phyloP scores from a whole-genome alignment of 176 grass and related monocot species.

The Oryza meridionalis region DNA sequence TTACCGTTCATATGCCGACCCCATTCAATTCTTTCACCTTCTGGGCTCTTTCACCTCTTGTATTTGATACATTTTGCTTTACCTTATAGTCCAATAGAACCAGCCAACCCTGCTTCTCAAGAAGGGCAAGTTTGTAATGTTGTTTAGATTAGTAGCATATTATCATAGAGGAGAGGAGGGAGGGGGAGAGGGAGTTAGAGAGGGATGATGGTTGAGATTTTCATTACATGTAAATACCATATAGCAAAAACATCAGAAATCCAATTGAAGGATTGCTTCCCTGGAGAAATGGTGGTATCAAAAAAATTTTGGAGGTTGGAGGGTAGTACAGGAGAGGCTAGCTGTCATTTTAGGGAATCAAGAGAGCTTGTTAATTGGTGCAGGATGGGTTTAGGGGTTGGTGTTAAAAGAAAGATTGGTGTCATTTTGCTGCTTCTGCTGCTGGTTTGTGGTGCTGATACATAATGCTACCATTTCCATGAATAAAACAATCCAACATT shows the following conservation, averaged over 20 bases:
- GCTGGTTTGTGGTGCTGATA: conserved; percentile 61
- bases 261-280: conserved; percentile 59
- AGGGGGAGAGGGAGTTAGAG: conserved; percentile 21
- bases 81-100: conserved; percentile 48
- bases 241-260: conserved; percentile 60
- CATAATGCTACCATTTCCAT: conserved; percentile 70
- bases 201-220: conserved; percentile 38
- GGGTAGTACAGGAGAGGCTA: conserved; percentile 39
- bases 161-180: conserved; percentile 33
- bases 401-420: conserved; percentile 25
- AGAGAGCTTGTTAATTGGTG: conserved; percentile 18
- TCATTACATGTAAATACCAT: conserved; percentile 65
- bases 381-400: conserved; percentile 42
- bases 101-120: conserved; percentile 51
- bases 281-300: conserved; percentile 40
- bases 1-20: conserved; percentile 41
- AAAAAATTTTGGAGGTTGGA: conserved; percentile 38
- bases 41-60: conserved; percentile 50
- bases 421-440: conserved; percentile 49
- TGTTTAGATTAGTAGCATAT: conserved; percentile 65
- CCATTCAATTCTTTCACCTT: conserved; percentile 58
- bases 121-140: conserved; percentile 58
- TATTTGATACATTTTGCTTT: conserved; percentile 54
- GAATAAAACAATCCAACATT: conserved; percentile 79
- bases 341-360: conserved; percentile 34